Conservation (phyloP, 2,329 filamentous ascomycete genomes). For the Ambrosiella xylebori region DNA sequence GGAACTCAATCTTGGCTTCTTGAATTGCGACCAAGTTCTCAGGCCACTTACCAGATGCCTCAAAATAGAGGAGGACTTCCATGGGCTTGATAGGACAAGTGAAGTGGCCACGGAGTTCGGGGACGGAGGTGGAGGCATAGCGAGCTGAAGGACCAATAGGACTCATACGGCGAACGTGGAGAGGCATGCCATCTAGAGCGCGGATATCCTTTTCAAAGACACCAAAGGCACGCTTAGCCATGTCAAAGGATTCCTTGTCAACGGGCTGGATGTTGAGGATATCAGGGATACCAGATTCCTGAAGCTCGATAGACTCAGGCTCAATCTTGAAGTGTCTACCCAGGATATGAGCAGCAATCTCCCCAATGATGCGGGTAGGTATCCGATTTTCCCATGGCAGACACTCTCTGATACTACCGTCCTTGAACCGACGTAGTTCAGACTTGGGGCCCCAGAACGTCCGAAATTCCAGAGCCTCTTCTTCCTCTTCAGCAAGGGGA, state of each 20-base stretch:
- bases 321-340: constrained; percentile 48
- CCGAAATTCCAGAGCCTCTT: constrained; percentile 64
- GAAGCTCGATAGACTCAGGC: constrained; percentile 34
- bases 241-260: constrained; percentile 45
- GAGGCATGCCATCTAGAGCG: constrained; percentile 61
- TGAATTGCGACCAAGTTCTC: constrained; percentile 84
- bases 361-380: constrained; percentile 51
- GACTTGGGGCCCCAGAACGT: constrained; percentile 91
- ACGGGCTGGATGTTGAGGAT: constrained; percentile 29
- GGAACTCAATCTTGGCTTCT: constrained; percentile 80
- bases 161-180: constrained; percentile 69
- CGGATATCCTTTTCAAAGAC: constrained; percentile 62
- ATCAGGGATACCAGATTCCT: constrained; percentile 33
- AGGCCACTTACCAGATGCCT: constrained; percentile 85
- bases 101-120: constrained; percentile 18
- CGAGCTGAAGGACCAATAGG: constrained; percentile 57
- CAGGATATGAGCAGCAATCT: constrained; percentile 60
- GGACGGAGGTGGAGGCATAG: constrained; percentile 47
- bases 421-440: constrained; percentile 84
- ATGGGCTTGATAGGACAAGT: constrained; percentile 31
- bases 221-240: constrained; percentile 51
- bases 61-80: constrained; percentile 75
- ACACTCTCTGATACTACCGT: constrained; percentile 85
- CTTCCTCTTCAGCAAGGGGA: constrained; percentile 69
- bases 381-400: constrained; percentile 62